Base-by-base conservation (phyloP, 2,329 filamentous ascomycete species). In the Verticillium nonalfalfae region DNA sequence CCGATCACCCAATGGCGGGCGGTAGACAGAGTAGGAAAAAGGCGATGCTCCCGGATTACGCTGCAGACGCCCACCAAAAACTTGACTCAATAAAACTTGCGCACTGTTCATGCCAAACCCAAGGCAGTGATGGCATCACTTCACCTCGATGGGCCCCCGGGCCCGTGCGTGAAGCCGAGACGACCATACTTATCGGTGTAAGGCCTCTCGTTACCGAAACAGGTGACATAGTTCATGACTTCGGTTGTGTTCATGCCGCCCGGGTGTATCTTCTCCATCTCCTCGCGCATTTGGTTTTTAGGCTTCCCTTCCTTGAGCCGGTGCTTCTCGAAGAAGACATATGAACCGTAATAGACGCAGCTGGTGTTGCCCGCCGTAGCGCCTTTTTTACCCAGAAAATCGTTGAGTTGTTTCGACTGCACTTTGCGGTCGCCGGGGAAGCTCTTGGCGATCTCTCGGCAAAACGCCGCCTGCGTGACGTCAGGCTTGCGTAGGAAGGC, bases 241-340 rank as follows among this genome's bases (percentile, higher is more conserved):
- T 60, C 59, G 21, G 59, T 63, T 45, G 62, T 66, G 45, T 69
- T 65, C 11, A 75, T 66, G 13, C 73, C 74, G 5, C 57, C 34
- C 0, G 66, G 67, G 62, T 75, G 69, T 2, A 65, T 60, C 15
- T 66, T 60, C 69, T 86, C 82, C 81, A 86, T 85, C 61, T 81
- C 78, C 63, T 74, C 58, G 13, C 83, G 72, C 66, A 79, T 77
- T 67, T 80, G 76, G 18, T 70, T 76, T 74, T 86, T 86, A 55
- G 78, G 73, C 70, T 82, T 85, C 0, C 74, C 72, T 59, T 82
- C 74, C 66, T 76, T 76, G 60, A 86, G 71, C 15, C 83, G 72
- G 65, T 81, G 64, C 74, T 86, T 87, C 73, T 87, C 83, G 66
- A 87, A 87, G 69, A 80, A 85, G 21, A 84, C 77, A 67, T 86